phyloP scores from a whole-genome alignment of 257 asterid genomes.

The Prunella vulgaris region DNA sequence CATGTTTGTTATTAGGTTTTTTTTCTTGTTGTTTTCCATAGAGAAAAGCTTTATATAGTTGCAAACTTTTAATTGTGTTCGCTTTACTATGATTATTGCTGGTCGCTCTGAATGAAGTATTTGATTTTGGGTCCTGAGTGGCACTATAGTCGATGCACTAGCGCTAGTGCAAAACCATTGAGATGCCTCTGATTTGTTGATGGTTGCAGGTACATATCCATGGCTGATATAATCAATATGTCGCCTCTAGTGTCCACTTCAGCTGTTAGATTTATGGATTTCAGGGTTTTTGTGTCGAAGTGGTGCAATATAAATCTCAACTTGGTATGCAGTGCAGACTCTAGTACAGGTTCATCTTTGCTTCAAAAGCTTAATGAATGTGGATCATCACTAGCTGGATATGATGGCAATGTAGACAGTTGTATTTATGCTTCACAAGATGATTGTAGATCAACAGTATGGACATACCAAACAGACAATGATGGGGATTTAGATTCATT shows the following conservation, averaged over 20 bases:
- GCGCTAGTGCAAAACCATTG: neutral
- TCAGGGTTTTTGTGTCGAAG: slow-evolving; percentile 55
- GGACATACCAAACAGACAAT: slow-evolving; percentile 62
- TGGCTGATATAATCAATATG: slow-evolving; percentile 72
- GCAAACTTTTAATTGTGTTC: neutral
- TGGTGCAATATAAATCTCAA: slow-evolving; percentile 69
- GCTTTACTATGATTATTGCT: neutral
- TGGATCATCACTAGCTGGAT: slow-evolving; percentile 73
- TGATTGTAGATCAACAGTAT: slow-evolving; percentile 79
- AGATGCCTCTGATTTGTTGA: slow-evolving; percentile 2
- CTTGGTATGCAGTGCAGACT: slow-evolving; percentile 35
- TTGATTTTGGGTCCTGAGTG: neutral
- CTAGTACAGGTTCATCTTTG: slow-evolving; percentile 23
- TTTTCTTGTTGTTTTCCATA: neutral
- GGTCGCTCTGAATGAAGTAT: neutral
- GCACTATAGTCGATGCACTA: neutral
- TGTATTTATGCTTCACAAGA: slow-evolving; percentile 67
- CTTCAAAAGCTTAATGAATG: slow-evolving; percentile 49
- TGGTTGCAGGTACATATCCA: slow-evolving; percentile 71
- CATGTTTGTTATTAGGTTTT: neutral
- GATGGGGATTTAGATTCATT: slow-evolving; percentile 70
- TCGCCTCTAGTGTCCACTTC: slow-evolving; percentile 51
- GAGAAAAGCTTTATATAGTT: neutral
- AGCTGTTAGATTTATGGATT: slow-evolving; percentile 59
- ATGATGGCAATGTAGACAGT: slow-evolving; percentile 33